Evolutionary conservation across 202 grass and related monocot species (phyloP).

Genomic region (Zizania palustris): DNA sequence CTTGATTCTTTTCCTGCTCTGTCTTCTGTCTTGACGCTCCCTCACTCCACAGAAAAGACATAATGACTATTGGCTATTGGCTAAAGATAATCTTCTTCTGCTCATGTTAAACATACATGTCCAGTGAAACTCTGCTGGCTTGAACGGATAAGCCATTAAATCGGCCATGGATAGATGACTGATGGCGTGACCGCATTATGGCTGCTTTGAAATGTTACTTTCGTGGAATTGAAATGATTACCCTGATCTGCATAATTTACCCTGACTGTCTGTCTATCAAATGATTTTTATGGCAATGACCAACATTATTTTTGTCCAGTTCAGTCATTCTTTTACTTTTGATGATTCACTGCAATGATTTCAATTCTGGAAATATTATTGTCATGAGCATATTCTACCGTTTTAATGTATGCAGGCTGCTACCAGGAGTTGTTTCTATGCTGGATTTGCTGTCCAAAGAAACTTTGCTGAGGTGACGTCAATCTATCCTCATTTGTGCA

Average conservation of each 20-base stretch:
- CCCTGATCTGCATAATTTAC: not conserved
- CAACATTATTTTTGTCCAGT: not conserved
- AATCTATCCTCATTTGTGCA: conserved; percentile 16
- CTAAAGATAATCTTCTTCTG: not conserved
- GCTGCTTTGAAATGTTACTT: not conserved
- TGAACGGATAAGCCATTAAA: not conserved
- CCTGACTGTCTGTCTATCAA: not conserved
- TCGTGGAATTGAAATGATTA: not conserved
- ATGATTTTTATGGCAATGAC: conserved; percentile 1
- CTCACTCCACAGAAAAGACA: not conserved
- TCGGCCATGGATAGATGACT: not conserved
- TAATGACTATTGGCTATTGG: not conserved
- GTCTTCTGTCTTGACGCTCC: not conserved
- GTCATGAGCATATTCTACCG: not conserved
- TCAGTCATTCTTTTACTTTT: conserved; percentile 13
- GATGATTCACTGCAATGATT: conserved; percentile 3
- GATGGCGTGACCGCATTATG: not conserved
- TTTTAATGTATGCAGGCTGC: conserved; percentile 58
- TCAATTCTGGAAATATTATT: conserved; percentile 35
- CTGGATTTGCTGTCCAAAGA: conserved; percentile 91
- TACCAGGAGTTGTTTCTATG: conserved; percentile 95
- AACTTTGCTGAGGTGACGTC: conserved; percentile 90
- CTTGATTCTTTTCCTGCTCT: not conserved
- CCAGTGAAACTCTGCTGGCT: not conserved
- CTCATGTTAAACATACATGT: not conserved